These are phyloP conservation scores for Schoenoplectus tabernaemontani DNA, from an alignment of 202 grass and related monocot genomes.

Conservation along the genomic window DNA sequence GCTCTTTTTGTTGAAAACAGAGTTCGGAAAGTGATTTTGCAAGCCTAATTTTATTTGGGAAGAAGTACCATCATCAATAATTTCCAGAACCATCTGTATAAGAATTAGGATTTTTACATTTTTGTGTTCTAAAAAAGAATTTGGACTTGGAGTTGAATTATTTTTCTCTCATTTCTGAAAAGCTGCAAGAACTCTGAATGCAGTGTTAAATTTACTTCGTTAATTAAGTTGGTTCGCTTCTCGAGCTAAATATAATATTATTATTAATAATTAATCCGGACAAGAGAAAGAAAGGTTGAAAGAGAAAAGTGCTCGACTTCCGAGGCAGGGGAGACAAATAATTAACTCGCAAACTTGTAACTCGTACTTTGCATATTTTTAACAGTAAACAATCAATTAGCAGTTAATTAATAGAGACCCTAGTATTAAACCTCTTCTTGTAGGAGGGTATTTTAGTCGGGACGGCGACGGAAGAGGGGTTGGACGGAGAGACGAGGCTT, in stretches of 20 bases:
- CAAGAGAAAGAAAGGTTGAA: no score
- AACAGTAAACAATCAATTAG: background rate
- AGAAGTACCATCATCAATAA: no score
- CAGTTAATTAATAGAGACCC: background rate
- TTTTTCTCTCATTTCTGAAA: background rate
- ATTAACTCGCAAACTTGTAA: conserved; percentile 17
- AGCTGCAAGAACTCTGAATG: background rate
- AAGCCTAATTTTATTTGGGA: background rate
- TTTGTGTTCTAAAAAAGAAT: background rate
- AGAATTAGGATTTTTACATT: background rate
- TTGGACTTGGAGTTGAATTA: background rate
- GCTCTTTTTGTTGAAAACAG: conserved; percentile 8
- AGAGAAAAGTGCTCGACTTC: background rate
- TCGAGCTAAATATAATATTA: background rate
- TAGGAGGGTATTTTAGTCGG: conserved; percentile 31
- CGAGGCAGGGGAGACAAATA: background rate
- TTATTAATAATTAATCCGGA: background rate
- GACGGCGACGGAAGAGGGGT: conserved; percentile 38
- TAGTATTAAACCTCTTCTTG: no score
- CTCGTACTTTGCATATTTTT: conserved; percentile 2
- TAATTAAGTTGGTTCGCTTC: background rate
- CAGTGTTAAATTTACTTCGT: background rate
- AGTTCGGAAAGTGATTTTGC: conserved; percentile 7
- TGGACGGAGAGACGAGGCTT: conserved; percentile 15
- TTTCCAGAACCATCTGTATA: background rate